Evolutionary conservation across 108 stramenopile species (phyloP).

Genomic region (Nitzschia sp.): DNA sequence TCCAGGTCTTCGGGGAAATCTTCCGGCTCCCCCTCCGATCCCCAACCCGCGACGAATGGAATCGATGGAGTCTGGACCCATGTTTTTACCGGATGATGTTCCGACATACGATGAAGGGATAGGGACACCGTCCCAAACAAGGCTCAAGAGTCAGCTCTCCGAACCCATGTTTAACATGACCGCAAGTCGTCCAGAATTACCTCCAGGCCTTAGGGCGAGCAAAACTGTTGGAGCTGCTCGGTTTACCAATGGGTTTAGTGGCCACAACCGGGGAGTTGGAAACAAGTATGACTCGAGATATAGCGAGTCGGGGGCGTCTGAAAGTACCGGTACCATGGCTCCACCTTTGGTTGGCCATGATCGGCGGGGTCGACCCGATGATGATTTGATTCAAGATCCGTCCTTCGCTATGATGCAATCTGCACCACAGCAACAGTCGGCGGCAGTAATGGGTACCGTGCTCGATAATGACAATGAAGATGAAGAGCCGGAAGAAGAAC

Average conservation of each 20-base stretch:
- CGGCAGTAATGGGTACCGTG: neutral
- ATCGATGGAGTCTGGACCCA: neutral
- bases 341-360: neutral
- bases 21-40: too few species aligned
- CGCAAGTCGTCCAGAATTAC: neutral
- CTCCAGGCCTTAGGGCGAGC: neutral
- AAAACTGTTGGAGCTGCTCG: neutral
- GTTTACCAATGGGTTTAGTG: neutral
- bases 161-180: neutral
- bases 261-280: neutral
- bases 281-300: neutral
- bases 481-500: neutral
- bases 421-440: too few species aligned
- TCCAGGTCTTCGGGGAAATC: neutral
- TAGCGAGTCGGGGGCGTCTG: neutral
- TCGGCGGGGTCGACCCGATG: slow-evolving; percentile 8
- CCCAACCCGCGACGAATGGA: neutral
- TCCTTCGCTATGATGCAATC: neutral
- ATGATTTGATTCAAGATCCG: slow-evolving; percentile 9
- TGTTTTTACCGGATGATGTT: slow-evolving; percentile 1
- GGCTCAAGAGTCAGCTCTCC: neutral
- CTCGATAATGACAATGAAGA: neutral
- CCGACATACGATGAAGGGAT: neutral
- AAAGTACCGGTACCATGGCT: neutral
- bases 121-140: neutral